A percentile compares a stretch with the other conserved stretches of the same genome.
phyloP scores from a whole-genome alignment of 2,329 filamentous ascomycete genomes.

The Ascochyta rabiei region DNA sequence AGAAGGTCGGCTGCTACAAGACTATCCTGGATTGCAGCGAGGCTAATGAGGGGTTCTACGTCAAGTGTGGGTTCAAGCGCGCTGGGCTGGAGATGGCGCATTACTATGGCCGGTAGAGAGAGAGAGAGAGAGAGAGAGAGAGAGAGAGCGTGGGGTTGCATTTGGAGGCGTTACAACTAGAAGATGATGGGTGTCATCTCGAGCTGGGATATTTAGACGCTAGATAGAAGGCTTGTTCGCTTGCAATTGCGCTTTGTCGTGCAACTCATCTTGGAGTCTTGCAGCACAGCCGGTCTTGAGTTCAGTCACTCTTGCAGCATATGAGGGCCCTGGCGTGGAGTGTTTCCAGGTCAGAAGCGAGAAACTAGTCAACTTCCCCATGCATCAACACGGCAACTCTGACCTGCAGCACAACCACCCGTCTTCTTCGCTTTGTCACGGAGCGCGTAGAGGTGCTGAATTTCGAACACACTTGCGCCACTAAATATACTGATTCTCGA shows the following conservation, averaged over 20 bases:
- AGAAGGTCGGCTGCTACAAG: conserved; percentile 93
- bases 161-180: conserved; percentile 3
- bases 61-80: conserved; percentile 94
- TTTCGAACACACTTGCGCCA: neutral
- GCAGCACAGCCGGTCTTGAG: too few relatives aligned
- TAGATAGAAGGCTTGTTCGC: neutral
- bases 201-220: neutral
- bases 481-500: neutral
- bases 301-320: too few relatives aligned
- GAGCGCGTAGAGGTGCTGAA: neutral
- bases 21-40: conserved; percentile 96
- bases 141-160: neutral
- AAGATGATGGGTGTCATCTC: neutral
- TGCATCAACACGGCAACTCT: neutral
- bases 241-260: neutral
- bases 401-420: neutral
- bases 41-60: conserved; percentile 94
- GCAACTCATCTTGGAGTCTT: neutral
- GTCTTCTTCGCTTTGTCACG: too few relatives aligned
- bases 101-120: conserved; percentile 66
- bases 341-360: conserved; percentile 9
- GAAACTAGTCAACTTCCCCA: conserved; percentile 9
- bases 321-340: neutral
- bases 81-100: conserved; percentile 97
- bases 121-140: neutral